A percentile compares a stretch with the other conserved stretches of the same genome.
These are phyloP conservation scores for Fusarium nematophilum DNA, from an alignment of 2,329 filamentous ascomycete species.

Conservation along the genomic window DNA sequence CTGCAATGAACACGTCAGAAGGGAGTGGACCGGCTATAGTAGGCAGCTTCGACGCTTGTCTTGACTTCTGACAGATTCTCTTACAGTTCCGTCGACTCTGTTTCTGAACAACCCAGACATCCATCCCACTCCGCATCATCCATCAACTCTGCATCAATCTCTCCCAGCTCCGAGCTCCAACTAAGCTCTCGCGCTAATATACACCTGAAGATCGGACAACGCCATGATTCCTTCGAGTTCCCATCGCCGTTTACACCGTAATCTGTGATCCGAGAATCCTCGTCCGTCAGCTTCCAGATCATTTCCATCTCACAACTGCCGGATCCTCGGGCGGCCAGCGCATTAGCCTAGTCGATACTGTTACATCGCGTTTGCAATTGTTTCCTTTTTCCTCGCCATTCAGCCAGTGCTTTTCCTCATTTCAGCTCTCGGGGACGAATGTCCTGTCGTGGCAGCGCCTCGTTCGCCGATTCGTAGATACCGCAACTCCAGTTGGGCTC, in stretches of 20 bases:
- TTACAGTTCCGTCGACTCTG: background rate
- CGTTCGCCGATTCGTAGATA: conserved; percentile 32
- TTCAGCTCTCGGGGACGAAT: conserved; percentile 30
- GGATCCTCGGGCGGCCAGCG: conserved; percentile 35
- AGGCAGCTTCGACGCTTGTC: conserved; percentile 16
- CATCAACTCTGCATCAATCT: no score
- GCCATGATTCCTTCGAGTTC: conserved; percentile 9
- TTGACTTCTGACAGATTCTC: no score
- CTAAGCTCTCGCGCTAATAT: background rate
- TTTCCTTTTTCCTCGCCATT: conserved; percentile 23
- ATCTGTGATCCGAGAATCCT: no score
- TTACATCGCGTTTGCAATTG: conserved; percentile 35
- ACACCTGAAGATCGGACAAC: conserved; percentile 23
- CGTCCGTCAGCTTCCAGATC: conserved; percentile 25
- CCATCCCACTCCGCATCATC: no score
- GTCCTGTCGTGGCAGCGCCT: conserved; percentile 29
- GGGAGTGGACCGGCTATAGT: conserved; percentile 25
- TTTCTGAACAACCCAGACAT: no score
- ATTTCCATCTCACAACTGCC: conserved; percentile 30
- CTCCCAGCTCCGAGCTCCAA: no score
- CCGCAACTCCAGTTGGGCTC: conserved; percentile 17
- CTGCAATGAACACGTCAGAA: conserved; percentile 41
- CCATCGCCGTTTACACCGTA: background rate
- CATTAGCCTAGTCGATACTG: conserved; percentile 33
- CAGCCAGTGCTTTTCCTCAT: conserved; percentile 28